phyloP scores from a whole-genome alignment of 768 basidiomycete genomes.

The Suillus subluteus region DNA sequence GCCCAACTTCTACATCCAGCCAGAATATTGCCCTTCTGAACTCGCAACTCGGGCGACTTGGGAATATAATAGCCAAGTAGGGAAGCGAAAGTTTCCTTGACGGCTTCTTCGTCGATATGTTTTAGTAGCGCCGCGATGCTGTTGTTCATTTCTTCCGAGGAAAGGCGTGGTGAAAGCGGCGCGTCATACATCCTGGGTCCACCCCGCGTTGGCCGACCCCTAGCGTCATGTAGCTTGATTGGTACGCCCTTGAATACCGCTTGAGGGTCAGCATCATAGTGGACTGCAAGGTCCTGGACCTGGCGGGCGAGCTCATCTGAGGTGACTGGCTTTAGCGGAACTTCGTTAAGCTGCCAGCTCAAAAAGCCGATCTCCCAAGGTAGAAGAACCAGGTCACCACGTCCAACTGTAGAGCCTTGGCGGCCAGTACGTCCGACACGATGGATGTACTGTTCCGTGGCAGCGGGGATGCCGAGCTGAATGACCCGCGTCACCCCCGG shows the following conservation, averaged over 20 bases:
- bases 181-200: slow-evolving; percentile 18
- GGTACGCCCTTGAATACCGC: slow-evolving; percentile 33
- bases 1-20: slow-evolving; percentile 68
- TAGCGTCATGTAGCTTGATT: not conserved
- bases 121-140: slow-evolving; percentile 35
- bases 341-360: slow-evolving; percentile 58
- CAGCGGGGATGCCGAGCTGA: slow-evolving; percentile 81
- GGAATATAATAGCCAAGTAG: slow-evolving; percentile 74
- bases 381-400: slow-evolving; percentile 79
- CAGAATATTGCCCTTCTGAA: slow-evolving; percentile 47
- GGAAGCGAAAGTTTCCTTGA: slow-evolving; percentile 66
- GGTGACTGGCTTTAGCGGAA: slow-evolving; percentile 70
- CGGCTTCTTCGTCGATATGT: slow-evolving; percentile 49
- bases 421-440: slow-evolving; percentile 87
- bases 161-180: slow-evolving; percentile 17
- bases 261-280: slow-evolving; percentile 49
- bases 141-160: slow-evolving; percentile 31
- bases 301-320: slow-evolving; percentile 50
- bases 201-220: slow-evolving; percentile 8
- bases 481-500: slow-evolving; percentile 88
- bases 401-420: slow-evolving; percentile 55
- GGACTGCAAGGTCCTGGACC: slow-evolving; percentile 47
- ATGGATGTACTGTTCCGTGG: slow-evolving; percentile 77
- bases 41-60: slow-evolving; percentile 51
- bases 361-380: slow-evolving; percentile 81